These are phyloP conservation scores for Cavenderia fasciculata DNA, from an alignment of 78 protist genomes.

Conservation along the genomic window DNA sequence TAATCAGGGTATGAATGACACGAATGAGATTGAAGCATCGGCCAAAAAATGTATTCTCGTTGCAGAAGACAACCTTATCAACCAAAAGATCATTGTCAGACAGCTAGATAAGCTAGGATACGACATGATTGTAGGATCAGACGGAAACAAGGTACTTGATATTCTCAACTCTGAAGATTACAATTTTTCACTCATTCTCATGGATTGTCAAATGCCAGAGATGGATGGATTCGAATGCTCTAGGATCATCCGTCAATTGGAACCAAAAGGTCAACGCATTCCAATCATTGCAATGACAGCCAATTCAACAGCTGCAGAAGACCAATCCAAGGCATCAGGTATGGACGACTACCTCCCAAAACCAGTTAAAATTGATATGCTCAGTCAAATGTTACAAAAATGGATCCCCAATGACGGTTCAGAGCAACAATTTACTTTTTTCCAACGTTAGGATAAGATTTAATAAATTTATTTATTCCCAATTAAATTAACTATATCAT, in stretches of 20 bases:
- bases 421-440: no score
- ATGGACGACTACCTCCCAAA: conserved; percentile 82
- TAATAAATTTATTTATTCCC: no score
- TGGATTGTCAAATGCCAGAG: conserved; percentile 91
- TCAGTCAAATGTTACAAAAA: conserved; percentile 20
- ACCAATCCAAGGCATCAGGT: conserved; percentile 41
- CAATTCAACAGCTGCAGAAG: conserved; percentile 46
- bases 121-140: conserved; percentile 8
- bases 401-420: conserved; percentile 34
- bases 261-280: conserved; percentile 42
- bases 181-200: conserved; percentile 63
- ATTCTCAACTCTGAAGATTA: not conserved
- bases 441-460: no score
- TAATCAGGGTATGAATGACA: no score
- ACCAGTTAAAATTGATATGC: conserved; percentile 65
- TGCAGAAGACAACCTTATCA: conserved; percentile 73
- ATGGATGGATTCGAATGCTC: conserved; percentile 87
- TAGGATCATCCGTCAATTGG: conserved; percentile 60
- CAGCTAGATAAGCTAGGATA: conserved; percentile 72
- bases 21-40: not conserved
- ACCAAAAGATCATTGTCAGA: conserved; percentile 42
- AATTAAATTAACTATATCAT: no score
- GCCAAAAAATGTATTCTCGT: conserved; percentile 42
- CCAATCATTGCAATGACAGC: conserved; percentile 87
- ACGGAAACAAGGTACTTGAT: conserved; percentile 71